Evolutionary conservation across 176 grass and related monocot genomes (phyloP), one percentile per base, ranked within the genome.

Genomic region (Phyllostachys edulis): DNA sequence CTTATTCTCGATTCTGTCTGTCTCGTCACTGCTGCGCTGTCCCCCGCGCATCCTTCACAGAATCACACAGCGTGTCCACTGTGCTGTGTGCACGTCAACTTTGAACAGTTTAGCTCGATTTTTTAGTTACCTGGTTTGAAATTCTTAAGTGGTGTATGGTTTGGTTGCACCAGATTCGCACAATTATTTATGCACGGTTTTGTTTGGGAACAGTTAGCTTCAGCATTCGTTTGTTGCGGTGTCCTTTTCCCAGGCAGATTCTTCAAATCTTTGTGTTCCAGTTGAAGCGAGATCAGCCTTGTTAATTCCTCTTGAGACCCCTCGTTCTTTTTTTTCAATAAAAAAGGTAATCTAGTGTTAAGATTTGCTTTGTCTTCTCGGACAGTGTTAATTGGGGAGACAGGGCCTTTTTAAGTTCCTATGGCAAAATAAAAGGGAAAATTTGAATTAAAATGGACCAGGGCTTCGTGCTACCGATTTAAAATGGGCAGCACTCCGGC

Each of bases 211-310:
- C 21, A 26, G 45, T 76, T 67, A 32, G 72, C 61, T 13, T 8
- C 37, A 41, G 82, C 15, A 18, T 5, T 56, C 37, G 24, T 85
- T 77, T 11, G 83, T 69, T 77, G 24, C 4, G 4, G 32, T 54
- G 83, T 78, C 83, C 34, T 60, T 76, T 46, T 69, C 73, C 63
- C 4, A 27, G 1, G 23, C 47, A 11, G 63, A 77, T 77, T 55
- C 24, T 42, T 68, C 38, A 44, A 59, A 85, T 68, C 9, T 23
- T 60, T 12, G 4, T 24, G 56, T 59, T 60, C 56, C 56, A 60
- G 9, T 60, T 60, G 56, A 60, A 60, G 72, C 16, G 36, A 56
- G 16, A 54, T 76, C 34, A 63, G 27, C 5, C 9, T 14, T 1
- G 32, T 34, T 0, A 64, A 39, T 18, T 42, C 45, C 16, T 6